phyloP scores from a whole-genome alignment of 345 rosid genomes.

The Melaleuca alternifolia region DNA sequence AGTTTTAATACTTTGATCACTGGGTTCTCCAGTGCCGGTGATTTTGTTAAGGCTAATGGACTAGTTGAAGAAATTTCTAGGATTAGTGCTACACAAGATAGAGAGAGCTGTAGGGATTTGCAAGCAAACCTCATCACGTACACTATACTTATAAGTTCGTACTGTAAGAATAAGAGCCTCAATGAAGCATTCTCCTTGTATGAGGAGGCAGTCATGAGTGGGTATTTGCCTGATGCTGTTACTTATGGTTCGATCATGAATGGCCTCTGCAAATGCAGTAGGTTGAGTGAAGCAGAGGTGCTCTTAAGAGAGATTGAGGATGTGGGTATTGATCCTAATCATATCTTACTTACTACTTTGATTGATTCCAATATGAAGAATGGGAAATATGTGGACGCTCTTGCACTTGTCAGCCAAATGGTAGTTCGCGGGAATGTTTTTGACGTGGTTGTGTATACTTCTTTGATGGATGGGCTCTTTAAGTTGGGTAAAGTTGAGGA shows the following conservation, averaged over 20 bases:
- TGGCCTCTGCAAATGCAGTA: conserved; percentile 65
- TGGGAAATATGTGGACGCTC: conserved; percentile 38
- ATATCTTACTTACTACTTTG: conserved; percentile 54
- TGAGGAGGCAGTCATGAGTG: conserved; percentile 42
- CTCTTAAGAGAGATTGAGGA: conserved; percentile 59
- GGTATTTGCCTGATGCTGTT: conserved; percentile 63
- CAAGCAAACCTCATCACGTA: conserved; percentile 53
- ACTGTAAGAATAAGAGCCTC: conserved; percentile 41
- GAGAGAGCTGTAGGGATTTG: conserved; percentile 1
- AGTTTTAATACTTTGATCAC: conserved; percentile 51
- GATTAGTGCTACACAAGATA: not conserved
- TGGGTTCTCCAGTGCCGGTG: conserved; percentile 48
- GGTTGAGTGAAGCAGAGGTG: conserved; percentile 41
- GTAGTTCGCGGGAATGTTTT: conserved; percentile 60
- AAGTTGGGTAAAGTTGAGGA: conserved; percentile 51
- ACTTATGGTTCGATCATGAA: conserved; percentile 62
- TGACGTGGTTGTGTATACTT: conserved; percentile 67
- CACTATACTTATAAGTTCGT: conserved; percentile 62
- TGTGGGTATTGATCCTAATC: conserved; percentile 61
- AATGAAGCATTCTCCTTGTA: conserved; percentile 54
- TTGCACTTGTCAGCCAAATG: conserved; percentile 67
- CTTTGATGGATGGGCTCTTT: conserved; percentile 69
- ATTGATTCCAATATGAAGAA: conserved; percentile 61
- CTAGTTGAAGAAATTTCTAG: conserved; percentile 39
- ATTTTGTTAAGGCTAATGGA: conserved; percentile 47